Percentiles rank a stretch among this genome's conserved stretches.
These are phyloP conservation scores for Scutellaria baicalensis DNA, from an alignment of 257 asterid genomes.

Conservation along the genomic window DNA sequence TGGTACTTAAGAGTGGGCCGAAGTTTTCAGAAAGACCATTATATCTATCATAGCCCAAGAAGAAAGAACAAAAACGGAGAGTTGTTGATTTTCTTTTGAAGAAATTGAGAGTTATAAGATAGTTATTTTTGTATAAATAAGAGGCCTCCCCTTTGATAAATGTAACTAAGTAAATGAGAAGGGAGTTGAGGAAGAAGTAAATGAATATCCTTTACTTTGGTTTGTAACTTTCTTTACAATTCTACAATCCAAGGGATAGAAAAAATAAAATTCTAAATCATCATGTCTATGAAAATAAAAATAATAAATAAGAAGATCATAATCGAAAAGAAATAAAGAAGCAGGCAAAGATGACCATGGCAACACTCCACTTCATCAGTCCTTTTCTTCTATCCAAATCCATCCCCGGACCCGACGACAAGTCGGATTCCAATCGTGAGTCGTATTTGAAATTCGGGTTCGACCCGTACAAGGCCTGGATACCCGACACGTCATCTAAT, in stretches of 20 bases:
- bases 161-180: neutral
- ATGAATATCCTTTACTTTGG: constrained; percentile 7
- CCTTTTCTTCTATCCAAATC: constrained; percentile 13
- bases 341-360: constrained; percentile 10
- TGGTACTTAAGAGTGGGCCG: no score
- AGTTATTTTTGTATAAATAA: no score
- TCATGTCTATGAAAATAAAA: neutral
- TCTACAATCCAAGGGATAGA: neutral
- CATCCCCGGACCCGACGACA: constrained; percentile 46
- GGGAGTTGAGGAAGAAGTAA: neutral
- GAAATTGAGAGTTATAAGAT: no score
- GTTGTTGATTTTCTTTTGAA: no score
- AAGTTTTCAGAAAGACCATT: no score
- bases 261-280: neutral
- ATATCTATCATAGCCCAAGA: no score
- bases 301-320: constrained; percentile 14
- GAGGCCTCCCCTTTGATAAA: no score
- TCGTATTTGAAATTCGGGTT: constrained; percentile 57
- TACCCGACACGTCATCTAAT: constrained; percentile 78
- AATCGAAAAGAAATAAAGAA: constrained; percentile 18
- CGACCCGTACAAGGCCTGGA: constrained; percentile 74
- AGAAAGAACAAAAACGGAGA: no score
- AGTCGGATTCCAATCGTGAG: constrained; percentile 46
- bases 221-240: neutral
- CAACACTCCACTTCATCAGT: constrained; percentile 27